Percentiles rank a stretch among this genome's conserved stretches.
These are phyloP conservation scores for Talaromyces marneffei DNA, from an alignment of 2,329 filamentous ascomycete genomes.

Conservation along the genomic window DNA sequence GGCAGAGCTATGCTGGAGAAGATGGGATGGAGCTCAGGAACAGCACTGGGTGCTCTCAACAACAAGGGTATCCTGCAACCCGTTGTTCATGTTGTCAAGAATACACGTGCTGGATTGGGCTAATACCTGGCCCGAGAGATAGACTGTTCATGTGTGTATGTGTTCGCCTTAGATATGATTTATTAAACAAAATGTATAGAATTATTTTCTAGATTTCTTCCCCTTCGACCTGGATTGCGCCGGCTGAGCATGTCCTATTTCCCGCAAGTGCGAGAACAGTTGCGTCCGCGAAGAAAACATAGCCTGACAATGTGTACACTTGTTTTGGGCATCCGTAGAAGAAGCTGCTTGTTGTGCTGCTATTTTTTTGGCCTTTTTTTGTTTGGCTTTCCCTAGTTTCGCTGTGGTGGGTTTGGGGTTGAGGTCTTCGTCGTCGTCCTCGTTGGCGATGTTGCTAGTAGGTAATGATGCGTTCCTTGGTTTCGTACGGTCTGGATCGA, in stretches of 20 bases:
- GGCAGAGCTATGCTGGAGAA: slow-evolving; percentile 86
- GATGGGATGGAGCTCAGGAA: slow-evolving; percentile 93
- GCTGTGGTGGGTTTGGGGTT: slow-evolving; percentile 15
- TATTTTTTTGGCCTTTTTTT: slow-evolving; percentile 48
- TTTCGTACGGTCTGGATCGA: slow-evolving; percentile 34
- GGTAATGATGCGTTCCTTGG: background rate
- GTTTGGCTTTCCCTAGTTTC: slow-evolving; percentile 49
- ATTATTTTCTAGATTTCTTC: slow-evolving; percentile 9
- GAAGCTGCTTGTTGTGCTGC: slow-evolving; percentile 27
- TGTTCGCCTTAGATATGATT: background rate
- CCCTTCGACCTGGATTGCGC: slow-evolving; percentile 7
- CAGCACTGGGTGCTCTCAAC: slow-evolving; percentile 69
- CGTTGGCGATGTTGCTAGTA: slow-evolving; percentile 11
- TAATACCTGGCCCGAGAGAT: slow-evolving; percentile 24
- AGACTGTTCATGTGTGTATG: background rate
- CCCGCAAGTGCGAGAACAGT: slow-evolving; percentile 67
- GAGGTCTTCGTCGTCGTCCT: slow-evolving; percentile 16
- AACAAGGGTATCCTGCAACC: slow-evolving; percentile 87
- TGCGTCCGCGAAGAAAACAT: slow-evolving; percentile 68
- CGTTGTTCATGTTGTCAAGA: slow-evolving; percentile 81
- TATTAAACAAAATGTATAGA: background rate
- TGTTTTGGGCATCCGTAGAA: slow-evolving; percentile 44
- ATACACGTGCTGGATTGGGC: slow-evolving; percentile 74
- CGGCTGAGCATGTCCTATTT: slow-evolving; percentile 58
- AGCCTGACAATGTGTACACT: slow-evolving; percentile 73